These are phyloP conservation scores for Trichoderma sp. DNA, from an alignment of 2,329 filamentous ascomycete genomes.

Conservation along the genomic window DNA sequence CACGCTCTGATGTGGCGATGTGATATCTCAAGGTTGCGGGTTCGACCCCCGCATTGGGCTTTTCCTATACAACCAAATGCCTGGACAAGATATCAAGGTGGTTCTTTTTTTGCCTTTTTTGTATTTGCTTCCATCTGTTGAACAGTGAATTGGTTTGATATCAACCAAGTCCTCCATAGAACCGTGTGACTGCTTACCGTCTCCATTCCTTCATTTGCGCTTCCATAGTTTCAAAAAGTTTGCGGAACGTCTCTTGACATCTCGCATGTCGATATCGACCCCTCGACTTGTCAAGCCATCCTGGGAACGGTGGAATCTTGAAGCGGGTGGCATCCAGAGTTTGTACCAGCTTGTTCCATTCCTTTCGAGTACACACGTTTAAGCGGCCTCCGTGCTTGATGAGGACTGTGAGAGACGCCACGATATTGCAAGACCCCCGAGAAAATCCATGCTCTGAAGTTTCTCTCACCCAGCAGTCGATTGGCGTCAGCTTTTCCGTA, in stretches of 20 bases:
- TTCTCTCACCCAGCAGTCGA: not conserved
- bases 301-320: not conserved
- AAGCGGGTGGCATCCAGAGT: too few species aligned
- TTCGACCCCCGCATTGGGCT: conserved; percentile 52
- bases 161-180: not conserved
- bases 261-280: not conserved
- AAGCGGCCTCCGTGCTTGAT: not conserved
- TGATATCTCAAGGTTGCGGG: conserved; percentile 57
- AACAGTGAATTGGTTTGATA: too few species aligned
- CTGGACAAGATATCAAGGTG: not conserved
- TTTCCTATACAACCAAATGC: conserved; percentile 38
- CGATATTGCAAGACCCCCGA: not conserved
- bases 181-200: not conserved
- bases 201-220: not conserved
- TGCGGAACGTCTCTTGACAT: not conserved
- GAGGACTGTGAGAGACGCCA: not conserved
- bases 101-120: not conserved
- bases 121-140: too few species aligned
- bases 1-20: not conserved
- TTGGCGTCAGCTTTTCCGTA: not conserved
- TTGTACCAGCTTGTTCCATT: not conserved
- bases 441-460: fast-evolving
- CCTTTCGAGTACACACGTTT: not conserved
- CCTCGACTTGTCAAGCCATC: not conserved
- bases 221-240: not conserved